A percentile compares a stretch with the other conserved stretches of the same genome.
Conservation (phyloP, 2,329 filamentous ascomycete species). For the Diaporthe ilicicola region DNA sequence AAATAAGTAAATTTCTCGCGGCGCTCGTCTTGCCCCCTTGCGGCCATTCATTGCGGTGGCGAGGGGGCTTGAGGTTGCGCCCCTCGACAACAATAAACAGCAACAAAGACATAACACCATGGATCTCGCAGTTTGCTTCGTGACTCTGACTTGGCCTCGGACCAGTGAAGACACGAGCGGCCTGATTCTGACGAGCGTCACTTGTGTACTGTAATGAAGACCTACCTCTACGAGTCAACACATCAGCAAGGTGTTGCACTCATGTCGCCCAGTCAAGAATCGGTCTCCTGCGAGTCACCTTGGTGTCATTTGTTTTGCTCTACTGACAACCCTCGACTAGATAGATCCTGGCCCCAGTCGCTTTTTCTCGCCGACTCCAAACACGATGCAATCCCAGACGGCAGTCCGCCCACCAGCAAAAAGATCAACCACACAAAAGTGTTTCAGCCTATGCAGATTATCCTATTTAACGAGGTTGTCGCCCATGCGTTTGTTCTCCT, state of each 20-base stretch:
- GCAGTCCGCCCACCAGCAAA: background rate
- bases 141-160: background rate
- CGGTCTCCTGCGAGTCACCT: background rate
- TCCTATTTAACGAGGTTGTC: background rate
- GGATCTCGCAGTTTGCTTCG: background rate
- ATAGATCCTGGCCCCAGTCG: background rate
- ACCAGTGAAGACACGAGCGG: background rate
- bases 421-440: too few species aligned
- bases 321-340: background rate
- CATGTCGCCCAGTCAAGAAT: background rate
- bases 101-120: background rate
- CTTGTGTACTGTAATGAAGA: background rate
- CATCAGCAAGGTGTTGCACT: too few species aligned
- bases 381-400: background rate
- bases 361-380: constrained; percentile 7
- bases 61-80: background rate
- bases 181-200: background rate
- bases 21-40: background rate
- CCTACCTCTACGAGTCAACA: too few species aligned
- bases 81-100: constrained; percentile 9
- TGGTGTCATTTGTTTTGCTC: background rate
- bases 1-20: constrained; percentile 1
- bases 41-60: background rate
- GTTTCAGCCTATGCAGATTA: background rate
- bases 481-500: background rate